These are phyloP conservation scores for Ambispora gerdemannii DNA, from an alignment of 192 early-diverging fungal genomes.

Conservation along the genomic window DNA sequence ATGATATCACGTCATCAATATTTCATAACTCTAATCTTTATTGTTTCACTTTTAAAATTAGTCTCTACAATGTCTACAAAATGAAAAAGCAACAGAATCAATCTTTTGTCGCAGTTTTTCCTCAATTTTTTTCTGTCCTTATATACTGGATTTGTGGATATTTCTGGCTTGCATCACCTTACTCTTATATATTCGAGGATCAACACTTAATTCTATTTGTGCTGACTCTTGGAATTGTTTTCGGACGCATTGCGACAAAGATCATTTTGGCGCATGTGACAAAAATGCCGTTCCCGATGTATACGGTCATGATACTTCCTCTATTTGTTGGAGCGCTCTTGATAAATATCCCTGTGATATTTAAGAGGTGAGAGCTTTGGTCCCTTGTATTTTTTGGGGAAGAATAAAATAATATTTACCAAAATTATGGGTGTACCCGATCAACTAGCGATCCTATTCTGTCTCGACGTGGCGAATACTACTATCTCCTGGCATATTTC, in stretches of 20 bases:
- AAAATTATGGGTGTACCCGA: neutral
- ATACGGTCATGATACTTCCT: constrained; percentile 74
- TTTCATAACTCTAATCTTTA: neutral
- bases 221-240: constrained; percentile 73
- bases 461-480: constrained; percentile 60
- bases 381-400: neutral
- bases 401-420: neutral
- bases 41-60: neutral
- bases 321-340: constrained; percentile 69
- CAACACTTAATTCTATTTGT: constrained; percentile 74
- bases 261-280: constrained; percentile 90
- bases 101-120: constrained; percentile 58
- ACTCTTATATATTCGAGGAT: constrained; percentile 63
- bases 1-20: no score
- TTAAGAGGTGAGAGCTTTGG: constrained; percentile 45
- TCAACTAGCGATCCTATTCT: constrained; percentile 57
- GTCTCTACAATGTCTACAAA: constrained; percentile 47
- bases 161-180: constrained; percentile 66
- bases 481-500: constrained; percentile 68
- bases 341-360: constrained; percentile 55
- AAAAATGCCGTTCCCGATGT: constrained; percentile 77
- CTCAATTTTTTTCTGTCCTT: constrained; percentile 63
- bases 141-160: constrained; percentile 61
- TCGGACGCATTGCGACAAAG: constrained; percentile 84
- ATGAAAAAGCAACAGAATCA: constrained; percentile 55